phyloP scores from a whole-genome alignment of 345 rosid genomes.

The Excoecaria cochinchinensis region DNA sequence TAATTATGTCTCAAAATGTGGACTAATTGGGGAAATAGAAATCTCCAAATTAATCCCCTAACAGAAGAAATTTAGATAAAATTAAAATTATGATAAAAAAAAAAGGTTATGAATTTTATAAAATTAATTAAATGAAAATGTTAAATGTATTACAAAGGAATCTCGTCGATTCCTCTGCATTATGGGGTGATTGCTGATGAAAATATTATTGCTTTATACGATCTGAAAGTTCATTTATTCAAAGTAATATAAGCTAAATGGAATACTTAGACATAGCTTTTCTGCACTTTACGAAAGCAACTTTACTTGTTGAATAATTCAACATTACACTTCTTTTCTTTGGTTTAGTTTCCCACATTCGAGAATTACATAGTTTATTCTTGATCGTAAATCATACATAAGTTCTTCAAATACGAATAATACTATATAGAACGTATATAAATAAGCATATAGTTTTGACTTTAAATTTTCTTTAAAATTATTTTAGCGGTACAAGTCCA shows the following conservation, averaged over 20 bases:
- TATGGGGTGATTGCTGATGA: conserved; percentile 2
- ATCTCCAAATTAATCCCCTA: background rate
- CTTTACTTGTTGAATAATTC: conserved; percentile 16
- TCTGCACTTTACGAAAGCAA: conserved; percentile 19
- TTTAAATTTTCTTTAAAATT: conserved; percentile 13
- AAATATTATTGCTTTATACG: background rate
- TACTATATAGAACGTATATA: no score
- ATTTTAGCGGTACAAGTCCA: background rate
- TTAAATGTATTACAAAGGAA: background rate
- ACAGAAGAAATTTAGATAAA: no score
- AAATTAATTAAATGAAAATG: background rate
- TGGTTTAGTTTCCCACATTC: background rate
- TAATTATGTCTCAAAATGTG: background rate
- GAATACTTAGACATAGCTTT: conserved; percentile 1
- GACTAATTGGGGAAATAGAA: background rate
- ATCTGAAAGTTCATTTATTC: conserved; percentile 8
- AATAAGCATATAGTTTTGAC: background rate
- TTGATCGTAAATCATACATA: background rate
- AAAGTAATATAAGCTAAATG: conserved; percentile 12
- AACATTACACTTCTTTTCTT: background rate
- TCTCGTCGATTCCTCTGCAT: background rate
- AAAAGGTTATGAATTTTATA: background rate
- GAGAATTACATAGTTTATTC: background rate
- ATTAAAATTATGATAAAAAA: background rate
- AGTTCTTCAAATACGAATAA: background rate